Base-by-base conservation (phyloP, 2,329 filamentous ascomycete species). In the Clonostachys chloroleuca region DNA sequence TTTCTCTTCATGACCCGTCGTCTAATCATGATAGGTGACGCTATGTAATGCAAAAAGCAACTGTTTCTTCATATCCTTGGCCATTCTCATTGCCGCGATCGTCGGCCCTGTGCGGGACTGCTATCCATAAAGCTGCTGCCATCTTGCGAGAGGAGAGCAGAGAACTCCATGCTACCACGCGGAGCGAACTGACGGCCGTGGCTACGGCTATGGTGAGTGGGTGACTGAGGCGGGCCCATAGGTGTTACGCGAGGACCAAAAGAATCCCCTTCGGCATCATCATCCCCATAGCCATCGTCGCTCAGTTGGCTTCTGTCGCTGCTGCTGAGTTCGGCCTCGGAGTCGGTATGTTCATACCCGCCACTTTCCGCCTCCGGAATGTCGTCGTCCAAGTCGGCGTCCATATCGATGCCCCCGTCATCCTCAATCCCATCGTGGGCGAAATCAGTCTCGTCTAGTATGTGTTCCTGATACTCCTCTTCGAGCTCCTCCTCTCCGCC, bases 341-440 rank as follows among this genome's bases (percentile, higher is more conserved):
- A 86, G 65, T 90, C 87, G 9, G 87, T 90, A 60, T 90, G 86
- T 69, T 91, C 86, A 68, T 89, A 90, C 55, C 80, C 79, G 24
- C 74, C 80, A 57, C 69, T 71, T 57, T 81, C 78, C 10, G 75
- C 82, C 50, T 87, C 83, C 17, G 85, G 84, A 35, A 89, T 79
- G 49, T 86, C 84, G 43, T 82, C 84, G 60, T 90, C 86, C 39
- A 89, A 71, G 59, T 90, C 77, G n/a, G 76, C 81, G 44, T 79
- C 83, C 78, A 86, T 84, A 57, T 75, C 75, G 13, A 47, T 55
- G 48, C 59, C 54, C 34, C 64, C 58, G 6, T 50, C 47, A 30
- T 50, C 46, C 30, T 39, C 42, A 20, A 54, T 56, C 24, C 54
- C 65, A 13, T 61, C 60, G 14, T 61, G 62, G 43, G 61, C 63